phyloP scores from a whole-genome alignment of 345 rosid genomes.

The Citropsis articulata region DNA sequence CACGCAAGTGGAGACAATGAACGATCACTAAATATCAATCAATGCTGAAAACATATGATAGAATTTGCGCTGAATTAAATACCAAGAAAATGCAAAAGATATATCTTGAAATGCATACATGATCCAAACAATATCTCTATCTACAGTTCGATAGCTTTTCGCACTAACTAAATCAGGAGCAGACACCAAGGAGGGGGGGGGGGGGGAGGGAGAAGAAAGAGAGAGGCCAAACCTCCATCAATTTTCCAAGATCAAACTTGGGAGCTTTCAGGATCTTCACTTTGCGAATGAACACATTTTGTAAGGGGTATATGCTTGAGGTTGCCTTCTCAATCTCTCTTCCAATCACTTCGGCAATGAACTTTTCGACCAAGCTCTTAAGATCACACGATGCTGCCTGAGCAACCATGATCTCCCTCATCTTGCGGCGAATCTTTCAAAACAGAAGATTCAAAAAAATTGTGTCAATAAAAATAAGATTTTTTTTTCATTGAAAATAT shows the following conservation, averaged over 20 bases:
- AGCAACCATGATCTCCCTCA: slow-evolving; percentile 84
- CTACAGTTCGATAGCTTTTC: not conserved
- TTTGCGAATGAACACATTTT: slow-evolving; percentile 86
- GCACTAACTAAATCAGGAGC: not conserved
- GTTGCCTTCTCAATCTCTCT: slow-evolving; percentile 92
- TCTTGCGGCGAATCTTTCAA: slow-evolving; percentile 76
- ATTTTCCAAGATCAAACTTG: slow-evolving; percentile 92
- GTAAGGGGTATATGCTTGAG: slow-evolving; percentile 74
- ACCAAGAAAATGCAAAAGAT: too few species aligned
- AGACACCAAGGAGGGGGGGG: not conserved
- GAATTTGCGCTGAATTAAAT: not conserved
- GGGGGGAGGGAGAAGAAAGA: not conserved
- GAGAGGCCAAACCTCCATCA: slow-evolving; percentile 65
- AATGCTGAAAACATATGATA: not conserved
- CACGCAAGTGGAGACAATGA: not conserved
- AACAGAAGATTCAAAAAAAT: not conserved
- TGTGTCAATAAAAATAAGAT: not conserved
- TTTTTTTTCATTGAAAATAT: too few species aligned
- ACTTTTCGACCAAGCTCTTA: slow-evolving; percentile 78
- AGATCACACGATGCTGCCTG: slow-evolving; percentile 88
- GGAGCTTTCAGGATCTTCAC: slow-evolving; percentile 95
- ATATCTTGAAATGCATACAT: not conserved
- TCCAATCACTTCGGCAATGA: slow-evolving; percentile 83
- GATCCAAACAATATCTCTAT: not conserved
- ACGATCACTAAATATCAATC: too few species aligned